A percentile compares a stretch with the other conserved stretches of the same genome.
Conservation (phyloP, 192 early-diverging fungal genomes). For the Coemansia sp. region DNA sequence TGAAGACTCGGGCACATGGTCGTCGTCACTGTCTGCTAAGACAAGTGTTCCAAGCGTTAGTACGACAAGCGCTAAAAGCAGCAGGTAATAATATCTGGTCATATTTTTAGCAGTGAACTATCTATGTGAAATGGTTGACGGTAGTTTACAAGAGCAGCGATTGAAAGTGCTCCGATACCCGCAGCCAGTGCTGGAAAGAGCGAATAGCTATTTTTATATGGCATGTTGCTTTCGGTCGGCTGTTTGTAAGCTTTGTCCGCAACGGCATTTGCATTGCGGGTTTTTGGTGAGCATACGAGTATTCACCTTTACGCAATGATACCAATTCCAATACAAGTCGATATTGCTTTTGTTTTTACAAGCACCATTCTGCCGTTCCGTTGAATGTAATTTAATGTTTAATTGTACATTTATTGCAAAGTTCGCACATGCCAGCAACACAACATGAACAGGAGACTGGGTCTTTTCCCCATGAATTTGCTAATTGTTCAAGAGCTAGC, state of each 20-base stretch:
- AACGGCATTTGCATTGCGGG: neutral
- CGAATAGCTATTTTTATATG: neutral
- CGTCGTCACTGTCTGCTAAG: neutral
- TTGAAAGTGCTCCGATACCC: neutral
- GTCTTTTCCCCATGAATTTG: neutral
- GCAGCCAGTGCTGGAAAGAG: neutral
- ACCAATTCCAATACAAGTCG: neutral
- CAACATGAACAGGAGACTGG: neutral
- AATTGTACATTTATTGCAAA: neutral
- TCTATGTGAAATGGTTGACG: neutral
- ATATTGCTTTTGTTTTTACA: neutral
- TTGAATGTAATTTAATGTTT: neutral
- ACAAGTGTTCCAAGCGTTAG: slow-evolving; percentile 1
- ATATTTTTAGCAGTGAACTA: neutral
- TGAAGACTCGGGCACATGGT: neutral
- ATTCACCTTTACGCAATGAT: neutral
- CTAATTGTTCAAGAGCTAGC: neutral
- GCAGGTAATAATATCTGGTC: neutral
- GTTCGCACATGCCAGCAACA: neutral
- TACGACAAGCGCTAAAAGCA: neutral
- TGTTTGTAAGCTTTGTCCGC: neutral
- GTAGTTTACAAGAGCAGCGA: neutral
- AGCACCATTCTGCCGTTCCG: neutral
- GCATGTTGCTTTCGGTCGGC: neutral
- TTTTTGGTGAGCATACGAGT: neutral